Evolutionary conservation across 1,139 yeast genomes (phyloP), one percentile per base, ranked within the genome.

Genomic region (Yamadazyma triangularis): DNA sequence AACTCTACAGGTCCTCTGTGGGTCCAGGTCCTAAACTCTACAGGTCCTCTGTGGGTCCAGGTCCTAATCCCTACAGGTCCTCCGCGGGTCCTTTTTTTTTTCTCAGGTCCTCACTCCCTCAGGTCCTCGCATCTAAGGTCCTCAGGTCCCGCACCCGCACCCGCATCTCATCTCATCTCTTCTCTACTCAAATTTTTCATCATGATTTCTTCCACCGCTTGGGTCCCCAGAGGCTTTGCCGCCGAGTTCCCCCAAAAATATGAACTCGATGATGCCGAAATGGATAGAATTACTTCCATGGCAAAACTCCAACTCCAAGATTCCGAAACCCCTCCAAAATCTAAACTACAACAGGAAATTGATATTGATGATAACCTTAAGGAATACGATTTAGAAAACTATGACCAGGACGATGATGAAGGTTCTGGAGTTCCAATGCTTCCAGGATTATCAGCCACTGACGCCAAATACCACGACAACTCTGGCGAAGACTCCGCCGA

Each of bases 181-280:
- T 8, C 10, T 7, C n/a, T 24, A 8, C 8, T 7, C 8, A 24
- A 24, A 24, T 6, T 13, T 6, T 13, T 10, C 13, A 24, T 5
- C 5, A 88, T 93, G 95, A 81, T 91, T 44, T 88, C 98, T 30
- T 83, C 96, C 20, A 81, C 93, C 30, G 66, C 82, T 31, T 91
- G 98, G 97, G 96, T 91, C 21, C 97, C 97, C 29, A 76, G 96
- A 50, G 99, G 99, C 8, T 84, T 73, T 56, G 94, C 98, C 18
- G 76, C 95, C 24, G 96, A 89, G 56, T 85, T 82, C 52, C 98
- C 98, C 4, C 86, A 79, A 47, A 77, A 84, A 52, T 88, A 87
- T 51, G 95, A 86, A 45, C 64, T 91, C 37, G 79, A 88, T 47
- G 97, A 91, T 42, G 93, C 75, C 37, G 99, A 91, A 59, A 81